Conservation (phyloP, 208 protist species). For the Borovskyia barvae region DNA sequence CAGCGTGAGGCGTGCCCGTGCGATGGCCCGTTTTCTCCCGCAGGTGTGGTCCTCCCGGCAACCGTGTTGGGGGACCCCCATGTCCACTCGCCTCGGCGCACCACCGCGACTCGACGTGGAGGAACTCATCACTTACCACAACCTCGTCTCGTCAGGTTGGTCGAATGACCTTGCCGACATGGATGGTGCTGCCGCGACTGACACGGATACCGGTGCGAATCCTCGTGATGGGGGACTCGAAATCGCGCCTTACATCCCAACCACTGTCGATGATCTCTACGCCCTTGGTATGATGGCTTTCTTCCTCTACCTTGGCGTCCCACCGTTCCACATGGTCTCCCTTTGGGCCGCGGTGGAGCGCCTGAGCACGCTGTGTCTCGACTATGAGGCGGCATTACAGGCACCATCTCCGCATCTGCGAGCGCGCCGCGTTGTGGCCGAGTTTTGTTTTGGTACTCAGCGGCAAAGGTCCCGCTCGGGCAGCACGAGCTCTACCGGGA, state of each 20-base stretch:
- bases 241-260: constrained; percentile 20
- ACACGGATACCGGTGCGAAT: not conserved
- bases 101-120: constrained; percentile 9
- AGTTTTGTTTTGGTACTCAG: constrained; percentile 24
- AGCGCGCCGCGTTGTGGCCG: constrained; percentile 15
- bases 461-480: not conserved
- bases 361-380: constrained; percentile 12
- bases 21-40: constrained; percentile 19
- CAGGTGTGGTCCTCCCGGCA: constrained; percentile 17
- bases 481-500: not conserved
- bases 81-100: constrained; percentile 13
- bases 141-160: constrained; percentile 18
- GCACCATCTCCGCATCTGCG: not conserved
- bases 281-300: constrained; percentile 64
- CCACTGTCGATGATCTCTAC: constrained; percentile 66
- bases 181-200: not conserved
- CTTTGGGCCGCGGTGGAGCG: constrained; percentile 39
- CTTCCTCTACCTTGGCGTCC: constrained; percentile 48
- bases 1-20: constrained; percentile 19
- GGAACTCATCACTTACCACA: constrained; percentile 31
- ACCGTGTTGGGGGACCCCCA: not conserved
- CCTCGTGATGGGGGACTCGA: too few species aligned
- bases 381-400: constrained; percentile 17
- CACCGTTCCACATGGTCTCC: constrained; percentile 44
- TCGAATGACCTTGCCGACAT: not conserved